Conservation (phyloP, 352 stramenopile genomes). For the Pythium graminicola region DNA sequence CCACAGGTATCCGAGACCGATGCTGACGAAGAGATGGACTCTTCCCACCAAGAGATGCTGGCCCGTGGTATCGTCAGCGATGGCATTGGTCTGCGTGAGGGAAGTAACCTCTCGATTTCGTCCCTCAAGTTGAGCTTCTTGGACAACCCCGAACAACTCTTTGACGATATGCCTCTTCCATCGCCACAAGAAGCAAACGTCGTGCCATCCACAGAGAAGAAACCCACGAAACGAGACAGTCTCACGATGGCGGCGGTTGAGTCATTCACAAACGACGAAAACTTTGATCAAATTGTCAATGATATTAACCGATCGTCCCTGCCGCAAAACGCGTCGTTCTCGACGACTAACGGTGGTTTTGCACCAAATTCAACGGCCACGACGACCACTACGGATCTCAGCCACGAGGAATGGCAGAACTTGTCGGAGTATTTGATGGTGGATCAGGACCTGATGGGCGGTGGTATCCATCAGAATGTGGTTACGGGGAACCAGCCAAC, state of each 20-base stretch:
- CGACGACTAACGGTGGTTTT: slow-evolving; percentile 24
- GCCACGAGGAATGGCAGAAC: slow-evolving; percentile 64
- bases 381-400: slow-evolving; percentile 54
- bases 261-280: slow-evolving; percentile 68
- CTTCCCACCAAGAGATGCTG: slow-evolving; percentile 31
- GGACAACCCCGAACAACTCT: slow-evolving; percentile 60
- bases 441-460: slow-evolving; percentile 32
- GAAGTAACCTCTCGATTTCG: slow-evolving; percentile 58
- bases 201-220: background rate
- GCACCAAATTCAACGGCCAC: slow-evolving; percentile 33
- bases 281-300: slow-evolving; percentile 71
- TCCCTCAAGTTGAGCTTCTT: slow-evolving; percentile 73
- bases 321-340: slow-evolving; percentile 36
- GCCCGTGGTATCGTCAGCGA: slow-evolving; percentile 11
- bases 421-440: slow-evolving; percentile 65
- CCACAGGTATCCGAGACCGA: slow-evolving; percentile 36
- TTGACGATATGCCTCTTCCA: slow-evolving; percentile 50
- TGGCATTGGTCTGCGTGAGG: slow-evolving; percentile 29
- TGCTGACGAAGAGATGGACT: slow-evolving; percentile 30
- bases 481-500: slow-evolving; percentile 1
- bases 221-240: slow-evolving; percentile 48
- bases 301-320: slow-evolving; percentile 61
- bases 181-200: background rate
- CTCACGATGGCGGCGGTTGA: slow-evolving; percentile 63
- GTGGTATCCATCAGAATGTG: background rate